A percentile compares a stretch with the other conserved stretches of the same genome.
Conservation (phyloP, 164 flowering plant species). For the Nelumbo lutea region DNA sequence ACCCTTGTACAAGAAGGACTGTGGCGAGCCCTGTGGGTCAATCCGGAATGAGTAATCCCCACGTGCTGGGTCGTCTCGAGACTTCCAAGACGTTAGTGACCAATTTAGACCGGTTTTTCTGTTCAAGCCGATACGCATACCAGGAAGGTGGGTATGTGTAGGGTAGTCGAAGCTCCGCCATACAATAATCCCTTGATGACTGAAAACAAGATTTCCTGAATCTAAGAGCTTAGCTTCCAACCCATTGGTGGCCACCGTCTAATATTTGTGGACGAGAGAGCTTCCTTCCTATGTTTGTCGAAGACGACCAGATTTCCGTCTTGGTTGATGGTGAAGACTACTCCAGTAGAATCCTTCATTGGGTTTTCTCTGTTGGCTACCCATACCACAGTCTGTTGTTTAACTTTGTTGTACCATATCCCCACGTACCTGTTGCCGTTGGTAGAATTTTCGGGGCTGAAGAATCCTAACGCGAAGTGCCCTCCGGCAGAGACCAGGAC, state of each 20-base stretch:
- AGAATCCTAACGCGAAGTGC: conserved; percentile 42
- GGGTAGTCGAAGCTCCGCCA: no score
- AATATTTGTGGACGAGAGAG: conserved; percentile 30
- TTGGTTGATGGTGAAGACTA: conserved; percentile 18
- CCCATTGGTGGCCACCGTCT: conserved; percentile 11
- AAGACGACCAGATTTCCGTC: conserved; percentile 23
- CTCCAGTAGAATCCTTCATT: conserved; percentile 30
- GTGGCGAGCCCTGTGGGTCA: conserved; percentile 24
- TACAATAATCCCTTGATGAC: not conserved
- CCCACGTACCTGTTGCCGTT: conserved; percentile 30
- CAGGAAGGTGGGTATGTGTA: conserved; percentile 28
- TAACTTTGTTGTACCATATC: conserved; percentile 37
- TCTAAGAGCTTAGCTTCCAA: conserved; percentile 27
- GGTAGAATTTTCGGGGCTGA: conserved; percentile 26
- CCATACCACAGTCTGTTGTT: conserved; percentile 34
- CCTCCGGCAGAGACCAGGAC: conserved; percentile 25
- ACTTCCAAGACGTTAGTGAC: conserved; percentile 44
- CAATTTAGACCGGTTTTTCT: conserved; percentile 27
- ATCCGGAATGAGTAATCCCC: conserved; percentile 25
- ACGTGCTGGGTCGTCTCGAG: conserved; percentile 32
- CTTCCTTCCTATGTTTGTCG: not conserved
- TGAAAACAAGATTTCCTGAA: conserved; percentile 44
- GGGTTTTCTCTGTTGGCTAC: conserved; percentile 53
- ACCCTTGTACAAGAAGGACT: conserved; percentile 18
- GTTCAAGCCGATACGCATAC: conserved; percentile 44